A percentile compares a stretch with the other conserved stretches of the same genome.
Conservation (phyloP, 1,284 basidiomycete genomes). For the Veloboletus limbatus region DNA sequence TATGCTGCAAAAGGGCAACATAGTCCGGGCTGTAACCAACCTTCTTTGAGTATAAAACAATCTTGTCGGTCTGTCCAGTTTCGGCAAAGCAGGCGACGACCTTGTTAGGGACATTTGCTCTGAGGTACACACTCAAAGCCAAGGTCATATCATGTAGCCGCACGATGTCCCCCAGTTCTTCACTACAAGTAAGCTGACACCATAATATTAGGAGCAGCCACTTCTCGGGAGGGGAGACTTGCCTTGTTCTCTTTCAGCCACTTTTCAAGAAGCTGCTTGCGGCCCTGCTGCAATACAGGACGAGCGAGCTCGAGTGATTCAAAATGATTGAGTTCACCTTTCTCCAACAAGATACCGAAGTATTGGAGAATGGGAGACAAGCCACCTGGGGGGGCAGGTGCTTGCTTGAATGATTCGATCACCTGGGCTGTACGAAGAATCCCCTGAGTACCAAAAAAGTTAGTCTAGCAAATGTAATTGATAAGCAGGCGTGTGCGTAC, state of each 20-base stretch:
- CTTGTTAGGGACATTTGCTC: constrained; percentile 98
- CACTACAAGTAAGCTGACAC: constrained; percentile 88
- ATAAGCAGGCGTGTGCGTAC: constrained; percentile 36
- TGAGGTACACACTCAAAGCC: constrained; percentile 97
- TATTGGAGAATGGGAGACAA: constrained; percentile 98
- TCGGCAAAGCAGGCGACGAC: constrained; percentile 99
- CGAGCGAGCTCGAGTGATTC: constrained; percentile 96
- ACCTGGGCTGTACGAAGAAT: constrained; percentile 95
- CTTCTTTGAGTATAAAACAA: constrained; percentile 97
- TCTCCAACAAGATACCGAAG: constrained; percentile 97
- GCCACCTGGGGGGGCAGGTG: constrained; percentile 86
- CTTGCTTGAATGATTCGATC: constrained; percentile 97
- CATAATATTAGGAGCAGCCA: constrained; percentile 15
- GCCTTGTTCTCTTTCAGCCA: constrained; percentile 99
- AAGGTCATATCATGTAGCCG: constrained; percentile 96
- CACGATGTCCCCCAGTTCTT: constrained; percentile 98
- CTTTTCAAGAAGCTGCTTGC: constrained; percentile 97
- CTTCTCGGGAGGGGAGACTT: constrained; percentile 7
- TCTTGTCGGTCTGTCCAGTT: constrained; percentile 98
- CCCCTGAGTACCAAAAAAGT: constrained; percentile 56
- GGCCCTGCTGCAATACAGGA: constrained; percentile 94
- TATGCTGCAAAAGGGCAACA: constrained; percentile 91
- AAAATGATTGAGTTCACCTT: constrained; percentile 95
- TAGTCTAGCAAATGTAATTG: constrained; percentile 3
- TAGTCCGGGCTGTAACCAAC: constrained; percentile 96